Base-by-base conservation (phyloP, 352 stramenopile species). In the Phytopythium ostracodes region DNA sequence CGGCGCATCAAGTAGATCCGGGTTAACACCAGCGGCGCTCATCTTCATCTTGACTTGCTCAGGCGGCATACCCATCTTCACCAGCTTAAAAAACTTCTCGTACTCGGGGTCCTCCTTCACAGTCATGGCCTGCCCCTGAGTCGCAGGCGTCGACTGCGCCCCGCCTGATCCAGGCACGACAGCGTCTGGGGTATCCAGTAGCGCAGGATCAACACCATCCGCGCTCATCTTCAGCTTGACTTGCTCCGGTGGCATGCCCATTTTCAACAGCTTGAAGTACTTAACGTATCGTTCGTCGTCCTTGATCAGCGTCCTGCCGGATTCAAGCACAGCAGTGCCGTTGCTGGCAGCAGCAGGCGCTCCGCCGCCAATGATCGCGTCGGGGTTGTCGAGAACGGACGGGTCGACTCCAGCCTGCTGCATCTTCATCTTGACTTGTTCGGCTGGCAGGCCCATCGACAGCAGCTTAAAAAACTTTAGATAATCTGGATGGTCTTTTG, bases 221-320 rank as follows among this genome's bases (percentile, higher is more conserved):
- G 91, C 81, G 25, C 77, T 93, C 92, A 98, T 98, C 55, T 98
- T 98, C 66, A 98, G 67, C 63, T 98, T 97, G 22, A 98, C 92
- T 51, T 97, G 94, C 47, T 95, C 87, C 31, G 87, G 65, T 11
- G 96, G 96, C 84, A 99, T 96, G 24, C 94, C 95, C 76, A 99
- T 95, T 62, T 97, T 98, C 15, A 88, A 59, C 73, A 99, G 94
- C 64, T 98, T 98, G 71, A 98, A 98, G 71, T 98, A 99, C 71
- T 98, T 98, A 7, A 74, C 72, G 62, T 98, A 98, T 43, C 72
- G 75, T 24, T 91, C 81, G 46, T 91, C 80, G 47, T 91, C 81
- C 44, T 92, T 90, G 49, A 91, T 81, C 18, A 85, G 64, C 14
- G 40, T 66, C 6, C 63, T 66, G 53, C 68, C 60, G 24, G 63